phyloP scores from a whole-genome alignment of 768 basidiomycete genomes.

The Pseudohyphozyma bogoriensis region DNA sequence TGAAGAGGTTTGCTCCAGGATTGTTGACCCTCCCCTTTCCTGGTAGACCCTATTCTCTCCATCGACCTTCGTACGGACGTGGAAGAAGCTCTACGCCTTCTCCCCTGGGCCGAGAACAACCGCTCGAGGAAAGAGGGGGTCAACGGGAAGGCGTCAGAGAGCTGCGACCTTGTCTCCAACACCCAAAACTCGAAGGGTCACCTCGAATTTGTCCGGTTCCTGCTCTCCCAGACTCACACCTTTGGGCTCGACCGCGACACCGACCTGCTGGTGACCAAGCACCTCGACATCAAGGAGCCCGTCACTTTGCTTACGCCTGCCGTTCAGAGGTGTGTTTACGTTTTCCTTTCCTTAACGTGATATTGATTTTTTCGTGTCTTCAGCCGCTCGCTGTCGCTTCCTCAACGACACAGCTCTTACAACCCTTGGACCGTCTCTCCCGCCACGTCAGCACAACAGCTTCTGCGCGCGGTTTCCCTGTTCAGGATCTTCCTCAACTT shows the following conservation, averaged over 20 bases:
- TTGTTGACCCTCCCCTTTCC: background rate
- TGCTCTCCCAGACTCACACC: conserved; percentile 59
- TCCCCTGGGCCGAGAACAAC: conserved; percentile 16
- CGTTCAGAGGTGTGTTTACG: conserved; percentile 25
- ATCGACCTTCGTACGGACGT: conserved; percentile 11
- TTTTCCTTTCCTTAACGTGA: conserved; percentile 18
- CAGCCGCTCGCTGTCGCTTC: conserved; percentile 25
- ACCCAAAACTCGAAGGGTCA: conserved; percentile 35
- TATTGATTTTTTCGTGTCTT: background rate
- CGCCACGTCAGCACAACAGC: conserved; percentile 57
- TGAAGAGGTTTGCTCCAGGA: background rate
- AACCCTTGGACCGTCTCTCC: conserved; percentile 62
- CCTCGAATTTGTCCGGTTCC: conserved; percentile 49
- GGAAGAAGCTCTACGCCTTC: background rate
- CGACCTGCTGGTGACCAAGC: conserved; percentile 56
- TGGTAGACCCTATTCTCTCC: conserved; percentile 11
- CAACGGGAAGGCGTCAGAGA: background rate
- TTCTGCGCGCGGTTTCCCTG: conserved; percentile 55
- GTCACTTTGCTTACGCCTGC: conserved; percentile 15
- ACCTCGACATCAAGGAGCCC: conserved; percentile 47
- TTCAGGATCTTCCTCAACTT: conserved; percentile 64
- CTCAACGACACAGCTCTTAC: conserved; percentile 45
- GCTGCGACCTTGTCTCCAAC: conserved; percentile 14
- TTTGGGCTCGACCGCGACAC: conserved; percentile 60
- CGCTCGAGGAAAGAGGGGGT: background rate